Evolutionary conservation across 768 basidiomycete genomes (phyloP), one percentile per base, ranked within the genome.

Genomic region (Suillus decipiens): DNA sequence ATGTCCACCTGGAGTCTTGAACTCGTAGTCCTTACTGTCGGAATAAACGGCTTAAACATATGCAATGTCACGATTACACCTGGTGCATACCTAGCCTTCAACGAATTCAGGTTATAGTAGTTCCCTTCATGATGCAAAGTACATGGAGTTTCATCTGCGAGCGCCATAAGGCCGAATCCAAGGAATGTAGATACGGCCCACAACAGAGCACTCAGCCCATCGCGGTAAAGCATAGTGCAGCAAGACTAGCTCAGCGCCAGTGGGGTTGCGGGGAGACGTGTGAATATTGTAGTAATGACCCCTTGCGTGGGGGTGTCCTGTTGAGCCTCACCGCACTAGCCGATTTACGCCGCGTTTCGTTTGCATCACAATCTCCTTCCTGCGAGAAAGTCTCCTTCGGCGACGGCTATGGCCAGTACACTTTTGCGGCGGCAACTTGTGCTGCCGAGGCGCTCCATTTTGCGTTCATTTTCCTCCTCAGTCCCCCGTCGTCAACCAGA

Each of bases 41-140:
- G 57, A 68, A 41, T 51, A 36, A 71, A 28, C 67, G 67, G 59
- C 31, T 33, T n/a, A 17, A 19, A 36, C 14, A 28, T 8, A 24
- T 57, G 17, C 10, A n/a, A 7, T 12, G 12, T 5, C 17, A 42
- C 33, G 36, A 34, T 10, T 43, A n/a, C 19, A n/a, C 19, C 19
- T 33, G 3, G 31, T 0, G 63, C 80, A 63, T 73, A 90, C 89
- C 77, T 83, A 53, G 84, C 72, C 67, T 78, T 84, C 43, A 93
- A 81, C 22, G 84, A 78, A 68, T 77, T 90, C 56, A 93, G 75
- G 72, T 92, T 88, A 64, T 87, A 93, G 73, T 79, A 89, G 39
- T 83, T 84, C 33, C 83, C 84, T 31, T 48, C 77, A 22, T 82
- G 78, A 66, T 82, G 83, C 1, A 81, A 70, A 2, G 88, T 88